A percentile compares a stretch with the other conserved stretches of the same genome.
These are phyloP conservation scores for Euryodendron excelsum DNA, from an alignment of 148 eudicot genomes.

Conservation along the genomic window DNA sequence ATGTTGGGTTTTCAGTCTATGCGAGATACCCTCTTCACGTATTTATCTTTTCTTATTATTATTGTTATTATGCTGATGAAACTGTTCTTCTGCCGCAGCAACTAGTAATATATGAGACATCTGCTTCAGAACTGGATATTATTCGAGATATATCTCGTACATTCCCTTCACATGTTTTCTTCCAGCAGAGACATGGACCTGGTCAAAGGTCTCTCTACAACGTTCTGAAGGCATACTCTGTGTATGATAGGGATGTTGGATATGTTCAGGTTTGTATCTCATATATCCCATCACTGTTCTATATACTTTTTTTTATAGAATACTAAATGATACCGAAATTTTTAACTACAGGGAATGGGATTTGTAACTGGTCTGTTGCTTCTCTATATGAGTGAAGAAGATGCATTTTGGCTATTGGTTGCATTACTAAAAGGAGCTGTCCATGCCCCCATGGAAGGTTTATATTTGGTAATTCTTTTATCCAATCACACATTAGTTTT, in stretches of 20 bases:
- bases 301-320: neutral
- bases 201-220: slow-evolving; percentile 99
- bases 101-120: slow-evolving; percentile 94
- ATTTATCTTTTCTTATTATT: neutral
- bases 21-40: neutral
- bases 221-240: slow-evolving; percentile 96
- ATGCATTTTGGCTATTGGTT: slow-evolving; percentile 96
- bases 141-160: slow-evolving; percentile 98
- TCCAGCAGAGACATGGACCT: slow-evolving; percentile 99
- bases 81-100: slow-evolving; percentile 60
- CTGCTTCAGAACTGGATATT: slow-evolving; percentile 91
- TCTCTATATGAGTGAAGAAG: slow-evolving; percentile 99
- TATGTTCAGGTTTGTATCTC: slow-evolving; percentile 81
- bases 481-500: neutral
- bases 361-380: slow-evolving; percentile 90
- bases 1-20: neutral
- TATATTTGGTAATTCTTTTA: slow-evolving; percentile 65
- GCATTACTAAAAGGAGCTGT: slow-evolving; percentile 97
- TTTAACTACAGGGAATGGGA: slow-evolving; percentile 88
- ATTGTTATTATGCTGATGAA: neutral
- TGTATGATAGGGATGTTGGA: slow-evolving; percentile 95
- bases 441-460: slow-evolving; percentile 98
- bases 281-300: neutral
- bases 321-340: neutral
- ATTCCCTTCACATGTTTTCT: slow-evolving; percentile 95